These are phyloP conservation scores for Leccinum uliginosum DNA, from an alignment of 768 basidiomycete genomes.

Conservation along the genomic window DNA sequence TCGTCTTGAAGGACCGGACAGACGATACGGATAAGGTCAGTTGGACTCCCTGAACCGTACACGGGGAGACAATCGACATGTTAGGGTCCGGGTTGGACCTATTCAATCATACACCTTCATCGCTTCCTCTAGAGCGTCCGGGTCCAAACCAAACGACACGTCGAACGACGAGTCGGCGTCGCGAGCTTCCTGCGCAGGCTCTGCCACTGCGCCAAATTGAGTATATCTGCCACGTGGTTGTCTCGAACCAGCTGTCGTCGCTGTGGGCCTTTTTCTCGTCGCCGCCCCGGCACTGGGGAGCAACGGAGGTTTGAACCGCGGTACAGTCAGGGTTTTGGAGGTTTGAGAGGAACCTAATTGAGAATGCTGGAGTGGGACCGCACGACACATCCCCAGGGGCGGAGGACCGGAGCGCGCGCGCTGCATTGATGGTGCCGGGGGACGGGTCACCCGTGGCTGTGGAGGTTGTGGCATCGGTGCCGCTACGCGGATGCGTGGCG, in stretches of 20 bases:
- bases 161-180: slow-evolving; percentile 31
- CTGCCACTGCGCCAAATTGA: background rate
- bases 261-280: background rate
- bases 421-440: slow-evolving; percentile 6
- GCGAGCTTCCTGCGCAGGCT: background rate
- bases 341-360: slow-evolving; percentile 21
- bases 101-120: slow-evolving; percentile 26
- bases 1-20: no score
- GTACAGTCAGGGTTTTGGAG: slow-evolving; percentile 14
- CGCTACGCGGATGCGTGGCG: background rate
- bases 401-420: slow-evolving; percentile 19
- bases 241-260: background rate
- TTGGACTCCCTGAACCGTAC: no score
- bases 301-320: slow-evolving; percentile 28
- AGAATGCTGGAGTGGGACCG: slow-evolving; percentile 11
- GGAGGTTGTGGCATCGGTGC: slow-evolving; percentile 1
- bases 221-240: background rate
- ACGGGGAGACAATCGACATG: no score
- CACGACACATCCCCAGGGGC: slow-evolving; percentile 28
- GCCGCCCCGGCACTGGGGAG: slow-evolving; percentile 5
- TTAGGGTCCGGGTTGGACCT: no score
- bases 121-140: no score
- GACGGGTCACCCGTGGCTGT: background rate
- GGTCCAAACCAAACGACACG: slow-evolving; percentile 28
- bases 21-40: no score